Conservation (phyloP, 1,139 yeast species). For the Pichia sp. region DNA sequence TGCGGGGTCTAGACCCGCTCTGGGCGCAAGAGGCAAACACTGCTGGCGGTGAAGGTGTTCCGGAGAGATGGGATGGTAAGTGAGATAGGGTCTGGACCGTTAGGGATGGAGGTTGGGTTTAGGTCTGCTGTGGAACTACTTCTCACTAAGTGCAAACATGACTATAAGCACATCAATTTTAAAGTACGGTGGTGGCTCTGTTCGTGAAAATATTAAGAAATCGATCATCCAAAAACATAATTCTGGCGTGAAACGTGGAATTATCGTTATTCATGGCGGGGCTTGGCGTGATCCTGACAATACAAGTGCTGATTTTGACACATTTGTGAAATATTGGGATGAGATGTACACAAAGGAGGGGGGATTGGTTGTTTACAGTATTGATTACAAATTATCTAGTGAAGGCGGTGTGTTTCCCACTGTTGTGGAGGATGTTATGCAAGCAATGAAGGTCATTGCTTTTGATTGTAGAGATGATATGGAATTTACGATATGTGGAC, state of each 20-base stretch:
- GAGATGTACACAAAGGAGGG: no score
- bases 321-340: conserved; percentile 30
- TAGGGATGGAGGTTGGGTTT: no score
- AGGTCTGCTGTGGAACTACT: no score
- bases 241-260: no score
- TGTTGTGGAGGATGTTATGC: conserved; percentile 53
- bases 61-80: no score
- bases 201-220: not conserved
- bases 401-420: conserved; percentile 47
- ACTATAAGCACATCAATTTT: not conserved
- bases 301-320: conserved; percentile 50
- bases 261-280: conserved; percentile 73
- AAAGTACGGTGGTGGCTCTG: not conserved
- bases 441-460: conserved; percentile 37
- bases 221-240: no score
- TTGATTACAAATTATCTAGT: conserved; percentile 70
- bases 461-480: conserved; percentile 5
- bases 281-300: conserved; percentile 77
- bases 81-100: no score
- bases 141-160: no score
- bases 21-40: no score
- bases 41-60: no score
- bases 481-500: conserved; percentile 50
- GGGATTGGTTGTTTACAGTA: conserved; percentile 31
- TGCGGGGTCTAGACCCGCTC: no score